Conservation (phyloP, 2,329 filamentous ascomycete species). For the Pyrenophora graminea region DNA sequence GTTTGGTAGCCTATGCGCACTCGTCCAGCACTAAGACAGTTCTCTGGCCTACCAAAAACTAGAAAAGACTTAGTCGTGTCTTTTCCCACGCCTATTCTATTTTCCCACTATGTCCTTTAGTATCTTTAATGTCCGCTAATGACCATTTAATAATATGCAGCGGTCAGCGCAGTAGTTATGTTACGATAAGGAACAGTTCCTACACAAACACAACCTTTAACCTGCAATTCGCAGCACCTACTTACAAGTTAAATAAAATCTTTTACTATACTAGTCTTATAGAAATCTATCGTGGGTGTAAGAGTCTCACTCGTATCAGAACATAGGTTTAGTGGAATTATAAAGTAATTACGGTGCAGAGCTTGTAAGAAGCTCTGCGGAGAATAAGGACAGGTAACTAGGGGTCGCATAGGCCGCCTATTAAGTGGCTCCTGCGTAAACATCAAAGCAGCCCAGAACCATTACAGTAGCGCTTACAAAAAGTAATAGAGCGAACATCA, state of each 20-base stretch:
- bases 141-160: neutral
- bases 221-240: neutral
- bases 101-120: neutral
- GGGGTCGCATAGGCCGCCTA: too few species aligned
- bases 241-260: neutral
- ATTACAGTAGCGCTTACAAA: neutral
- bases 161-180: neutral
- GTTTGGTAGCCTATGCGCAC: conserved; percentile 3
- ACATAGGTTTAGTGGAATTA: too few species aligned
- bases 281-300: neutral
- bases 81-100: neutral
- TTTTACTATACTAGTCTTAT: neutral
- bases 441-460: neutral
- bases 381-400: too few species aligned
- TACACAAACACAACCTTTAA: neutral
- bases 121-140: neutral
- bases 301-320: too few species aligned
- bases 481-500: neutral
- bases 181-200: neutral
- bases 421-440: too few species aligned
- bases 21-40: conserved; percentile 7
- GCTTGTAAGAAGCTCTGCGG: too few species aligned
- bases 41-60: conserved; percentile 5
- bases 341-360: too few species aligned
- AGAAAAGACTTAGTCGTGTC: neutral